Evolutionary conservation across 1,139 yeast genomes (phyloP), one percentile per base, ranked within the genome.

Genomic region (Debaryomyces subglobosus): DNA sequence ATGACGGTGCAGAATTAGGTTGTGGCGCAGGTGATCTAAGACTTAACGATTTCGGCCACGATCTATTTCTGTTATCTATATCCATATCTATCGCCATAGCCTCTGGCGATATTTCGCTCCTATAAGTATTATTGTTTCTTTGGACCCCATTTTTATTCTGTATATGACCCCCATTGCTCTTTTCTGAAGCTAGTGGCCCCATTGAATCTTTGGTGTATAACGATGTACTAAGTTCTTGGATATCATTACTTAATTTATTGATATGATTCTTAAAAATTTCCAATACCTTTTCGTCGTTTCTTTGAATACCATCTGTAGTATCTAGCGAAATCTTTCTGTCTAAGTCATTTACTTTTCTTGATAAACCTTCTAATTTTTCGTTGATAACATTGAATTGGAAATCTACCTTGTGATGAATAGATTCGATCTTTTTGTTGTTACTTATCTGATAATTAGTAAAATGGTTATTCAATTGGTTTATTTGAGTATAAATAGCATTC

Each of bases 201-300:
- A 4, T 32, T 9, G 8, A 9, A 32, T 32, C 16, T 16, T 20
- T 21, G 5, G 13, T 20, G 5, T 35, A 23, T 3, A 40, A 20
- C 5, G 43, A 40, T 4, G 35, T 32, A 12, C 35, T 30, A 20
- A 51, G 49, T 32, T 59, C 65, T 41, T 64, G 67, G 34, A 65
- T 62, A 35, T 64, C 68, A 45, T 63, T 65, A 20, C 64, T 60
- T 33, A 65, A 50, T 43, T 57, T 59, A 27, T 56, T 52, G 30
- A 64, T 54, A 45, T 63, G 65, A 47, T 60, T 64, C 32, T 59
- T 54, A 48, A 65, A 61, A 10, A 60, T 43, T 41, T 64, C 68
- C 32, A 62, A 46, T 7, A 59, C 49, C 42, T 55, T 57, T 43
- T 40, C 43, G n/a, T 30, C 20, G 25, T 12, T 23, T 20, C 29